Base-by-base conservation (phyloP, 2,329 filamentous ascomycete genomes). In the Orbilia brochopaga region DNA sequence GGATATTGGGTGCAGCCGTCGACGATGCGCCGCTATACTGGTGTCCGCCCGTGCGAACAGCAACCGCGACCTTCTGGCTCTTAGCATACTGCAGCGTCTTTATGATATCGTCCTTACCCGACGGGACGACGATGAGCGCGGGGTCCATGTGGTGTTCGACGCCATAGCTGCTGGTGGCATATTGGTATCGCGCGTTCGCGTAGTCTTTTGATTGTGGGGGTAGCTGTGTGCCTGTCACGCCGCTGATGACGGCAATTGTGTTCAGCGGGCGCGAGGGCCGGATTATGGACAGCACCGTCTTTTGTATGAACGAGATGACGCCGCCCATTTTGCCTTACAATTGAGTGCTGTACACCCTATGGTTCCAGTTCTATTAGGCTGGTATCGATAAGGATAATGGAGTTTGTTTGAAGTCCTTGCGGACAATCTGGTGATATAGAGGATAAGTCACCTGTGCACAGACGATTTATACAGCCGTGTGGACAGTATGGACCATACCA, bases 1-100 rank as follows among this genome's bases (percentile, higher is more conserved):
- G 82, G 58, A 84, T 83, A 55, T 82, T 82, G 0, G 78, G 77
- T 2, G 77, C 79, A 23, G 78, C 75, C 0, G 82, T 83, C 0
- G 82, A 83, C 0, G 80, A 83, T 11, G 82, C 82, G 19, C 82
- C 82, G 56, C 80, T 82, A 74, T 84, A 84, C 73, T 83, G 82
- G 61, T 84, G 82, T 0, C 82, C 82, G 0, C 82, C 82, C 0
- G 78, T 83, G 66, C 79, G 80, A 63, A 83, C 79, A 8, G 83
- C 81, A 0, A 84, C 78, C 2, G 81, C 79, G 15, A 82, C 77
- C 1, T 79, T 79, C 56, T 80, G 77, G 2, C 78, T 74, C 44
- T 77, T 80, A 1, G 82, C 82, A 66, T 81, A 82, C 46, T 79
- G 78, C 5, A 84, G 74, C 1, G 79, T 77, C 5, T 76, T 73